Evolutionary conservation across 2,329 filamentous ascomycete species (phyloP), one percentile per base, ranked within the genome.

Genomic region (Fusarium succisae): DNA sequence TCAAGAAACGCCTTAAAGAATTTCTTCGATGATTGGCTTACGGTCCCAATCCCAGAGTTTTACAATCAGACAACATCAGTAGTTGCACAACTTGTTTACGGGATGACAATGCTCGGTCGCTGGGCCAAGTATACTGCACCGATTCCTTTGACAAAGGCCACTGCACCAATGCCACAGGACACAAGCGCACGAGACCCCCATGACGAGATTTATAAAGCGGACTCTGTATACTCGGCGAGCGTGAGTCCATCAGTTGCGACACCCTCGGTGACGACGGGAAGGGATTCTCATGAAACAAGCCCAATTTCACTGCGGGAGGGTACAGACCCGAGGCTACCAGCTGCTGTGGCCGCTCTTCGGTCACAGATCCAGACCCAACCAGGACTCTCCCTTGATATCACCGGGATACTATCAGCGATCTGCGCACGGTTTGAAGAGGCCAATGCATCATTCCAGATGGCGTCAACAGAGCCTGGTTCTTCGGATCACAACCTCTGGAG

Each of bases 1-100:
- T 86, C 86, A 8, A 84, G 86, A 50, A 80, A 82, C 22, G 85
- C 87, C 3, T 76, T 89, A 1, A 84, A 83, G 43, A 77, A 79
- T 1, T 90, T 86, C 80, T 89, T 90, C 55, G 83, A 87, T 5
- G 80, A 81, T 43, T 88, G 87, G 82, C 80, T 86, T 5, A 76
- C 81, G 0, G 78, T 90, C 1, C 84, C 88, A 0, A 78, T 84
- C 0, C 72, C 78, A 0, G 78, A 82, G 8, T 88, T 86, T 62
- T 84, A 85, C 64, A 81, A 83, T 37, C 80, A 88, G 30, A 86
- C 88, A 0, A 84, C 88, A 14, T 80, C 84, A 0, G 75, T 83
- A 0, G 85, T 82, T 39, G 79, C 83, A 2, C 85, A 89, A 60
- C 78, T 89, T 1, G 83, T 88, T 8, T 87, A 88, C 59, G 84